A percentile compares a stretch with the other conserved stretches of the same genome.
These are phyloP conservation scores for Rhizopus stolonifer DNA, from an alignment of 371 early-diverging fungal genomes.

Conservation along the genomic window DNA sequence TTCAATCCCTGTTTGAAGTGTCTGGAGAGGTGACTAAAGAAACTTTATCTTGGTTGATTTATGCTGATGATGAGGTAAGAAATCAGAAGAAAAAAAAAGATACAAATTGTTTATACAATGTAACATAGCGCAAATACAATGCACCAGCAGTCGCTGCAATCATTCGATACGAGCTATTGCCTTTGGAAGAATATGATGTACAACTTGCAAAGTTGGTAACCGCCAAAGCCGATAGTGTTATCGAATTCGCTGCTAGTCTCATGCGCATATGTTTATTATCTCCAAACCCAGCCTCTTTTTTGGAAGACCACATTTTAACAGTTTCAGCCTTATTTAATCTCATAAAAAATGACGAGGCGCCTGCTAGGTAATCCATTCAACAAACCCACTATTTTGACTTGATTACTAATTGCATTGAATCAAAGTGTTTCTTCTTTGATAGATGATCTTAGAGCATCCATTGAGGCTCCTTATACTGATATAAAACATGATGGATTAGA, in stretches of 20 bases:
- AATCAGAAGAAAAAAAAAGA: background rate
- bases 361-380: conserved; percentile 41
- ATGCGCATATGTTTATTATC: conserved; percentile 68
- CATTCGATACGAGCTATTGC: conserved; percentile 75
- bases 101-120: conserved; percentile 4
- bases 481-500: conserved; percentile 41
- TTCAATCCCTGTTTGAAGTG: conserved; percentile 79
- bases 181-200: conserved; percentile 78
- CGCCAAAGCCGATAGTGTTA: conserved; percentile 59
- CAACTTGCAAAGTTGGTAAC: conserved; percentile 86
- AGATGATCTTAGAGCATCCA: conserved; percentile 14
- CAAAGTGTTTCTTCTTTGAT: conserved; percentile 28
- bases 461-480: conserved; percentile 32
- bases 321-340: conserved; percentile 65
- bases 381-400: too few species aligned
- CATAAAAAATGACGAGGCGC: conserved; percentile 59
- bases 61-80: conserved; percentile 79
- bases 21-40: conserved; percentile 80
- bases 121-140: conserved; percentile 78
- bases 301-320: conserved; percentile 75
- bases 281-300: conserved; percentile 53
- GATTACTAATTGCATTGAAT: too few species aligned
- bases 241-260: conserved; percentile 76
- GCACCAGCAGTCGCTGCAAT: conserved; percentile 76
- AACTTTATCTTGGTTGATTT: conserved; percentile 86